Base-by-base conservation (phyloP, 495 filamentous ascomycete genomes). In the Tuber borchii region DNA sequence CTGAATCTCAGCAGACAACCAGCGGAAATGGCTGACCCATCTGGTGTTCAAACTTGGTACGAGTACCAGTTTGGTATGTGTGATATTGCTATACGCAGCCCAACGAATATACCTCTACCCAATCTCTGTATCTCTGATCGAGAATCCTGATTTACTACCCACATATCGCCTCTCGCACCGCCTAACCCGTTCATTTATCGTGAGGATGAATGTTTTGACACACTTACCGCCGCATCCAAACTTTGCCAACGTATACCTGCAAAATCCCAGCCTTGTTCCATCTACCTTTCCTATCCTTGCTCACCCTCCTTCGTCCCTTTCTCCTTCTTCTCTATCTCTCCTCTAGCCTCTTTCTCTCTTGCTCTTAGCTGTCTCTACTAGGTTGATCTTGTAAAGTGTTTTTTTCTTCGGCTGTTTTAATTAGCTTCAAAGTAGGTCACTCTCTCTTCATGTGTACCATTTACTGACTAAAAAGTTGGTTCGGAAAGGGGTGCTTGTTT, bases 191-290 rank as follows among this genome's bases (percentile, higher is more conserved):
- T 34, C 26, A 34, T 65, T 65, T 65, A 65, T 65, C 56, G 26
- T 31, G 56, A 65, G 26, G 12, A 65, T 65, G 56, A 17, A 65
- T 65, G 56, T 14, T 65, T 34, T 34, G 26, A 14, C 56, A 34
- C 56, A 65, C 56, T 34, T 65, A 65, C 26, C 26, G 26, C 56
- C 26, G 26, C 56, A 34, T 31, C 56, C 56, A 65, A 34, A 65
- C 56, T 65, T 65, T 65, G 56, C 56, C 56, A 65, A 65, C 56
- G 26, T 65, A 65, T 34, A 65, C 56, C 56, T 34, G 56, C 56
- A 65, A 65, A 65, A 65, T 65, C 56, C 56, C 56, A 65, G 56
- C 56, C 56, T 65, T 34, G 56, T 65, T 65, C 56, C 56, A 65
- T 65, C 26, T 34, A 65, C 56, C 26, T 34, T 26, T 34, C 26